phyloP scores from a whole-genome alignment of 495 filamentous ascomycete genomes.

The Mycothermus thermophilus region DNA sequence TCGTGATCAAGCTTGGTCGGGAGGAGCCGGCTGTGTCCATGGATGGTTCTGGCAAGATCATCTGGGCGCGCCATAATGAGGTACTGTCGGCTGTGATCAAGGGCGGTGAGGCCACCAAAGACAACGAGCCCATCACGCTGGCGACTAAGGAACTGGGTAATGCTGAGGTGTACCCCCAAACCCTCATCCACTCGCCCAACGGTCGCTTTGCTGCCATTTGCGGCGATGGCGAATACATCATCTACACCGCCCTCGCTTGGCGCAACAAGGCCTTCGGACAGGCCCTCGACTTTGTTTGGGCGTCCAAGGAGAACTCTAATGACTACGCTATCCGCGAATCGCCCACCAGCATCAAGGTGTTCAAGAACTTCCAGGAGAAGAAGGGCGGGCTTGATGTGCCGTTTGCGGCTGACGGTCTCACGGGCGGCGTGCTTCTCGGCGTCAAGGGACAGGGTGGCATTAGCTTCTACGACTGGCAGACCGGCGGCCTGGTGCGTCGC shows the following conservation, averaged over 20 bases:
- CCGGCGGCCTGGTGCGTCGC: slow-evolving; percentile 71
- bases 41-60: slow-evolving; percentile 87
- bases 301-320: slow-evolving; percentile 93
- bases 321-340: slow-evolving; percentile 97
- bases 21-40: slow-evolving; percentile 97
- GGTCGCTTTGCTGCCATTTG: slow-evolving; percentile 95
- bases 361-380: slow-evolving; percentile 95
- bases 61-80: slow-evolving; percentile 90
- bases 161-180: slow-evolving; percentile 94
- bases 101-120: slow-evolving; percentile 72
- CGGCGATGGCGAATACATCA: slow-evolving; percentile 95
- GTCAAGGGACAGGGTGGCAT: slow-evolving; percentile 91
- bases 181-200: slow-evolving; percentile 87
- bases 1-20: slow-evolving; percentile 92
- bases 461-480: slow-evolving; percentile 93
- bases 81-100: slow-evolving; percentile 93
- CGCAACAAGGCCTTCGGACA: slow-evolving; percentile 95
- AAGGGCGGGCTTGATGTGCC: slow-evolving; percentile 80
- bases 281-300: slow-evolving; percentile 94
- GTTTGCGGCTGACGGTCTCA: slow-evolving; percentile 87
- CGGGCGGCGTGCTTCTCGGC: slow-evolving; percentile 81
- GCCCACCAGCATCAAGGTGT: slow-evolving; percentile 83
- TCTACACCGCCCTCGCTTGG: slow-evolving; percentile 94
- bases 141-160: slow-evolving; percentile 88
- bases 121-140: slow-evolving; percentile 71